These are phyloP conservation scores for Neoscytalidium dimidiatum DNA, from an alignment of 2,329 filamentous ascomycete species.

Conservation along the genomic window DNA sequence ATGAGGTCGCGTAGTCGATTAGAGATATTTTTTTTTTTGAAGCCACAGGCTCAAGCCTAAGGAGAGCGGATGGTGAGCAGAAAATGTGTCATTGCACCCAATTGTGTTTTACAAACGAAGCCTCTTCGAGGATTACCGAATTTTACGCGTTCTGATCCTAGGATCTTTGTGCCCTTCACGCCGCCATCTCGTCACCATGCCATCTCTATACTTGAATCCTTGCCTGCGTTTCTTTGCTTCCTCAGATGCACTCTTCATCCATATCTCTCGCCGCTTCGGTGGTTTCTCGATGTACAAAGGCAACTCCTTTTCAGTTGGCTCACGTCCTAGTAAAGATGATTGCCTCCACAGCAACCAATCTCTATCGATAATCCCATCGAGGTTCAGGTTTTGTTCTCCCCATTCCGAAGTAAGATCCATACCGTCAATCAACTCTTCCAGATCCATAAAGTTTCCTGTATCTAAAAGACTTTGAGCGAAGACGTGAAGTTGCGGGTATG, in stretches of 20 bases:
- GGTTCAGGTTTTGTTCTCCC: slow-evolving; percentile 26
- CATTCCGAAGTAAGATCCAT: slow-evolving; percentile 25
- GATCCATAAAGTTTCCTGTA: slow-evolving; percentile 20
- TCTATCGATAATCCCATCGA: slow-evolving; percentile 22
- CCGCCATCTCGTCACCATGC: background rate
- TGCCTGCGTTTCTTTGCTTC: background rate
- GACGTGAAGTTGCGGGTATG: background rate
- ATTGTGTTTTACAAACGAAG: no score
- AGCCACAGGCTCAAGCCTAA: no score
- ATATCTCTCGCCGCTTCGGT: background rate
- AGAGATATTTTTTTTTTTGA: no score
- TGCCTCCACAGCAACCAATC: slow-evolving; percentile 18
- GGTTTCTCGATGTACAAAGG: background rate
- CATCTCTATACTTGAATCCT: background rate
- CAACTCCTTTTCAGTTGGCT: background rate
- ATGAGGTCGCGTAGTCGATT: no score
- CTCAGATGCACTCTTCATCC: background rate
- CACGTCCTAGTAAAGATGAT: background rate
- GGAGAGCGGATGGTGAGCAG: no score
- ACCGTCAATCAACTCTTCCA: slow-evolving; percentile 28
- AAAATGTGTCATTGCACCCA: no score
- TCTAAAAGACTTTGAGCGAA: slow-evolving; percentile 27
- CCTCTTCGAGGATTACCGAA: no score
- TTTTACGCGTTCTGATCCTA: background rate
- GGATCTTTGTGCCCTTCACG: background rate